These are phyloP conservation scores for Liriodendron chinense DNA, from an alignment of 164 flowering plant genomes.

Conservation along the genomic window DNA sequence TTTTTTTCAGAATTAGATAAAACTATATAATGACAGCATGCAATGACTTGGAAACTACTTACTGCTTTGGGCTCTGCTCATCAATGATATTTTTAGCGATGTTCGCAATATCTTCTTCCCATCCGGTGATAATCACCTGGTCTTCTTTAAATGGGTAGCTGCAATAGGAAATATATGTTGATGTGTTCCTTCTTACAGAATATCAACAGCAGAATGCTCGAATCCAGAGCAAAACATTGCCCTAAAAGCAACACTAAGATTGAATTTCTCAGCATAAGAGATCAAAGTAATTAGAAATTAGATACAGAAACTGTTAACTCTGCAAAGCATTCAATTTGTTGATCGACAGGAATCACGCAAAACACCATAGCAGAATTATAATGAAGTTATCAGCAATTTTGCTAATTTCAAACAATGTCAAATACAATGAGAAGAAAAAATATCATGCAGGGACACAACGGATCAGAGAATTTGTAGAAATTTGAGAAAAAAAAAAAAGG, in stretches of 20 bases:
- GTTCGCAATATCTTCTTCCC: constrained; percentile 64
- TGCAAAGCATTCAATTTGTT: no score
- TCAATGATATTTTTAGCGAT: constrained; percentile 56
- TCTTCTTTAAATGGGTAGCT: constrained; percentile 41
- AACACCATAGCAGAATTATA: no score
- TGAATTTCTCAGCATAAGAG: no score
- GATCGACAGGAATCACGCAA: no score
- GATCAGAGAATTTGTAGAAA: no score
- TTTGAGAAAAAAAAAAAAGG: no score
- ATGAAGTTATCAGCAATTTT: no score
- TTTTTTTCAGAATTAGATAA: background rate
- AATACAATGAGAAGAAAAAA: no score
- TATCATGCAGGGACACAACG: no score
- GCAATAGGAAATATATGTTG: constrained; percentile 2
- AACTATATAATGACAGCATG: background rate
- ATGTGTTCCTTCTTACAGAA: background rate
- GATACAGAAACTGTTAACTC: no score
- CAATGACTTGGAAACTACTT: constrained; percentile 16
- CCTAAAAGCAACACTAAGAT: background rate
- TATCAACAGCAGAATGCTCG: background rate
- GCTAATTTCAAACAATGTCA: no score
- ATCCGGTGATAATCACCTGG: constrained; percentile 51
- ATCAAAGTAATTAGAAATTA: no score
- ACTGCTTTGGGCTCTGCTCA: constrained; percentile 76
- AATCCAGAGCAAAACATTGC: background rate